These are phyloP conservation scores for Otatea glauca DNA, from an alignment of 176 grass and related monocot species.

Conservation along the genomic window DNA sequence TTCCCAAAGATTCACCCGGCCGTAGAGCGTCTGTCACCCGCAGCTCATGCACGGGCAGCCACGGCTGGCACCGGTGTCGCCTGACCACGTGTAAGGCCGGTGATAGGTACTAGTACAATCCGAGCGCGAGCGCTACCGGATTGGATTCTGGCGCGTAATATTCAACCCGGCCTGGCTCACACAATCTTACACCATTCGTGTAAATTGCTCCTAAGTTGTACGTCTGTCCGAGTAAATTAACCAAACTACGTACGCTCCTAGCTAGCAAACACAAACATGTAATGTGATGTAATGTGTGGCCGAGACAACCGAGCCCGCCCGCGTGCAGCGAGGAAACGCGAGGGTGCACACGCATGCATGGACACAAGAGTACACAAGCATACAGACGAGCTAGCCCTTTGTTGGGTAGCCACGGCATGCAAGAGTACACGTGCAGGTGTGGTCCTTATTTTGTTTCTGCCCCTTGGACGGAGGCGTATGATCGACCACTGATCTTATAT, in stretches of 20 bases:
- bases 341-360: not conserved
- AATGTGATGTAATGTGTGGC: not conserved
- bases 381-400: not conserved
- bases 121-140: not conserved
- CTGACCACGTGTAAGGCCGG: conserved; percentile 30
- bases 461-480: not conserved
- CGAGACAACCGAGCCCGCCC: not conserved
- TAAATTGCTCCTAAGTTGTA: not conserved
- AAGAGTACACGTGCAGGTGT: not conserved
- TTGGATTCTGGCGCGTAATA: not conserved
- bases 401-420: not conserved
- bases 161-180: not conserved
- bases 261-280: not conserved
- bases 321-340: not conserved
- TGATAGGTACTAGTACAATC: not conserved
- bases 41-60: conserved; percentile 20
- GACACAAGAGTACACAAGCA: not conserved
- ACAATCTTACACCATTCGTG: not conserved
- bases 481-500: not conserved
- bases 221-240: not conserved
- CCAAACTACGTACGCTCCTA: not conserved
- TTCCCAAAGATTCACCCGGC: not conserved
- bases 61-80: not conserved
- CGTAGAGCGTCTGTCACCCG: conserved; percentile 25
- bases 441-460: not conserved